These are phyloP conservation scores for Pinus taeda DNA, from an alignment of 75 land plant genomes.

Conservation along the genomic window DNA sequence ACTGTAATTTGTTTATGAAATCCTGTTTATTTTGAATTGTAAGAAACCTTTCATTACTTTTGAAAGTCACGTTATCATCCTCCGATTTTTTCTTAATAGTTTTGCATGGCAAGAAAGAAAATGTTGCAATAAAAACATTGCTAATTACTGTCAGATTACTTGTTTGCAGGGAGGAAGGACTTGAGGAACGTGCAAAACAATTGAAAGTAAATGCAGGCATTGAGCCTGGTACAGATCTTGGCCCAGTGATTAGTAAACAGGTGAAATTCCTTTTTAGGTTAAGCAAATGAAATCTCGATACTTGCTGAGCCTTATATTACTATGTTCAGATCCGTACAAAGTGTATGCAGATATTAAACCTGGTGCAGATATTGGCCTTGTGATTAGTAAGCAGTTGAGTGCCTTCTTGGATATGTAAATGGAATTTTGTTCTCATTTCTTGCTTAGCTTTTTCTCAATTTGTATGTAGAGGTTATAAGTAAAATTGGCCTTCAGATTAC, in stretches of 20 bases:
- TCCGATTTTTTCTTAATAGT: no score
- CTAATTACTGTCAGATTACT: neutral
- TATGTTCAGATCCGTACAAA: neutral
- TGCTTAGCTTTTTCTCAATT: no score
- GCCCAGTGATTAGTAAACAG: conserved; percentile 96
- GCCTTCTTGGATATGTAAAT: neutral
- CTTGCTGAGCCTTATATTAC: neutral
- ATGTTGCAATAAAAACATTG: neutral
- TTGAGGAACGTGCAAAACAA: conserved; percentile 56
- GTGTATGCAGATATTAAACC: conserved; percentile 30
- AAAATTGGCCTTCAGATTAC: neutral
- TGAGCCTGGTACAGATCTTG: conserved; percentile 84
- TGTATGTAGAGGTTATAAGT: neutral
- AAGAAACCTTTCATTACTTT: neutral
- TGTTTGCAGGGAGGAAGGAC: conserved; percentile 53
- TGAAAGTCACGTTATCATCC: neutral
- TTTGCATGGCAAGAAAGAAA: neutral
- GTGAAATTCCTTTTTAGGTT: conserved; percentile 21
- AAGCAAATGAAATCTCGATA: neutral
- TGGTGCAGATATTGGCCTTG: conserved; percentile 34
- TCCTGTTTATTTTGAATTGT: no score
- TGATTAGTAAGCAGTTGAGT: conserved; percentile 32
- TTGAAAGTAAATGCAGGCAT: conserved; percentile 82
- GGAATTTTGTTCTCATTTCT: no score
- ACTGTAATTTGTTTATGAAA: no score